Conservation (phyloP, 2,329 filamentous ascomycete genomes). For the Diaporthe longicolla region DNA sequence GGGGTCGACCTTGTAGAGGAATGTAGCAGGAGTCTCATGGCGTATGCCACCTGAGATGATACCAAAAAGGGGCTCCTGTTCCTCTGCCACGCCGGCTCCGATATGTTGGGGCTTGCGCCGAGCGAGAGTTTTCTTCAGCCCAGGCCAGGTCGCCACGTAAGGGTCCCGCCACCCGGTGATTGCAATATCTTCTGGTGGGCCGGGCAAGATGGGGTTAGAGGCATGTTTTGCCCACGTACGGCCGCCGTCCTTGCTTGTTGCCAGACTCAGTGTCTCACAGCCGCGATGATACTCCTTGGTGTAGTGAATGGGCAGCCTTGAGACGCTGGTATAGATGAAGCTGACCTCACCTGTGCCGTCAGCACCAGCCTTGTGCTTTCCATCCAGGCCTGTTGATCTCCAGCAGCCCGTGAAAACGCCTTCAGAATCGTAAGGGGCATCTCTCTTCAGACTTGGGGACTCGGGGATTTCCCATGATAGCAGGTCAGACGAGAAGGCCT, state of each 20-base stretch:
- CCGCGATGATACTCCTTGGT: slow-evolving; percentile 56
- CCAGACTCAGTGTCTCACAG: slow-evolving; percentile 58
- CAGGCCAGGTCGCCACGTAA: slow-evolving; percentile 50
- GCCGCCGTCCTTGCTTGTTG: slow-evolving; percentile 55
- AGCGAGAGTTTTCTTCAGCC: slow-evolving; percentile 44
- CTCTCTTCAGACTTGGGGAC: slow-evolving; percentile 48
- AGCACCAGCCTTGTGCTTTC: slow-evolving; percentile 54
- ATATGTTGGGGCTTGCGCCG: slow-evolving; percentile 41
- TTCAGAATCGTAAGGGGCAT: slow-evolving; percentile 61
- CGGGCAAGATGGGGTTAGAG: slow-evolving; percentile 50
- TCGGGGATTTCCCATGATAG: slow-evolving; percentile 33
- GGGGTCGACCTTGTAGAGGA: slow-evolving; percentile 60
- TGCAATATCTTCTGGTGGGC: slow-evolving; percentile 48
- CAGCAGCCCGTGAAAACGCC: slow-evolving; percentile 67
- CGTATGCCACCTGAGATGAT: slow-evolving; percentile 63
- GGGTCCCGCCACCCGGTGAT: slow-evolving; percentile 55
- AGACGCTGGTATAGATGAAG: slow-evolving; percentile 54
- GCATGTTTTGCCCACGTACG: slow-evolving; percentile 52
- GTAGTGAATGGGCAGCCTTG: slow-evolving; percentile 54
- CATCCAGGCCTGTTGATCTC: slow-evolving; percentile 58
- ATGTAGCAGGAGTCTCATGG: slow-evolving; percentile 58
- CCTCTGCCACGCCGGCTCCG: slow-evolving; percentile 37
- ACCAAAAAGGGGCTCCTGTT: slow-evolving; percentile 55
- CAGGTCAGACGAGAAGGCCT: slow-evolving; percentile 59
- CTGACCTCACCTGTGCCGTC: slow-evolving; percentile 46